Evolutionary conservation across 1,284 basidiomycete genomes (phyloP).

Genomic region (Calocybe gambosa): DNA sequence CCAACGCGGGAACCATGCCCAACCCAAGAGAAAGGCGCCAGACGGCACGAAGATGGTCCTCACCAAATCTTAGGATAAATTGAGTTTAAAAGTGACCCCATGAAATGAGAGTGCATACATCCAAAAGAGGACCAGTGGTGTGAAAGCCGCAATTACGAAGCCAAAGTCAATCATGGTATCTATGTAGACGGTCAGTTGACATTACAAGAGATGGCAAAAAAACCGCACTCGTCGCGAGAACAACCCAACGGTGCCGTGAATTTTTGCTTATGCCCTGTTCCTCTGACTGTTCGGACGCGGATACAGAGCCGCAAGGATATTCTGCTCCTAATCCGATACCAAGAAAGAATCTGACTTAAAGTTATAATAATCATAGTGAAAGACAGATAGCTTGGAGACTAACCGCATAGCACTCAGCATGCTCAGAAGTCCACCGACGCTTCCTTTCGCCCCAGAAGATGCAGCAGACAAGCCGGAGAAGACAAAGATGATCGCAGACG

Average conservation of each 20-base stretch:
- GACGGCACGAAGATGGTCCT: constrained; percentile 74
- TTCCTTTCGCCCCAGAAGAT: constrained; percentile 77
- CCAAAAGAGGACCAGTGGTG: constrained; percentile 81
- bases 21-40: constrained; percentile 89
- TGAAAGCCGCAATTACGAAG: constrained; percentile 79
- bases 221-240: constrained; percentile 71
- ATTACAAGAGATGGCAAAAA: background rate
- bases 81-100: background rate
- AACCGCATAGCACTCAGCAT: constrained; percentile 81
- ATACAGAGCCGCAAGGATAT: constrained; percentile 88
- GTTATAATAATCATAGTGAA: background rate
- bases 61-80: constrained; percentile 53
- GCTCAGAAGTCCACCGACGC: constrained; percentile 61
- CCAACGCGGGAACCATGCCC: constrained; percentile 75
- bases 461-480: constrained; percentile 86
- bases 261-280: constrained; percentile 70
- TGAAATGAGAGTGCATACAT: constrained; percentile 46
- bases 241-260: constrained; percentile 81
- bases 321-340: constrained; percentile 86
- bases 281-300: constrained; percentile 87
- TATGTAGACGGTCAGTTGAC: constrained; percentile 20
- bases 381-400: constrained; percentile 14
- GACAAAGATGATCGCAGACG: constrained; percentile 70
- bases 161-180: constrained; percentile 87
- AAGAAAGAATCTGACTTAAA: constrained; percentile 73